A percentile compares a stretch with the other conserved stretches of the same genome.
Evolutionary conservation across 257 asterid genomes (phyloP).

Genomic region (Ehretia macrophylla): DNA sequence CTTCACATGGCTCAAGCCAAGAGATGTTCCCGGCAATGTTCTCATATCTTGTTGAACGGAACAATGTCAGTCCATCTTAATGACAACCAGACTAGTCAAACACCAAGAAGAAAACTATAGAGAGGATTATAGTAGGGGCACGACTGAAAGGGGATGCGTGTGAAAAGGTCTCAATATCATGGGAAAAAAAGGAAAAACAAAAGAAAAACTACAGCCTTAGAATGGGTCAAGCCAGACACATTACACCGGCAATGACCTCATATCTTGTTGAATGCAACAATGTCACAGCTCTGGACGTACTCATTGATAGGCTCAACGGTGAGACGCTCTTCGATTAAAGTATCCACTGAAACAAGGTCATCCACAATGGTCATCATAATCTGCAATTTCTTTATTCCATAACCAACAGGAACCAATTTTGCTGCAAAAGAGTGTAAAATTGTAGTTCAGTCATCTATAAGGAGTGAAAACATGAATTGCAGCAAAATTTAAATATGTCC

Average conservation of each 20-base stretch:
- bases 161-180: too few relatives aligned
- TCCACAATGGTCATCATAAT: constrained; percentile 80
- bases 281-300: constrained; percentile 48
- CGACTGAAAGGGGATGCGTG: too few relatives aligned
- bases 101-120: too few relatives aligned
- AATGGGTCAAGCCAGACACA: constrained; percentile 1
- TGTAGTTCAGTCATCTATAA: too few relatives aligned
- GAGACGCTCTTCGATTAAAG: constrained; percentile 39
- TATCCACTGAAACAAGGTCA: constrained; percentile 81
- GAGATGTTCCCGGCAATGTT: too few relatives aligned
- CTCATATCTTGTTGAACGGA: too few relatives aligned
- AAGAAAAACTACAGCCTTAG: constrained; percentile 25
- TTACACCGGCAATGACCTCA: constrained; percentile 12
- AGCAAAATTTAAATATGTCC: too few relatives aligned
- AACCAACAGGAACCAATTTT: constrained; percentile 78
- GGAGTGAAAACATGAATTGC: too few relatives aligned
- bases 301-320: constrained; percentile 44
- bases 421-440: constrained; percentile 33
- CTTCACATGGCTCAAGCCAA: too few relatives aligned
- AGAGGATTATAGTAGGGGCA: background rate
- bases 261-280: constrained; percentile 56
- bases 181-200: constrained; percentile 4
- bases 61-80: too few relatives aligned
- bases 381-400: constrained; percentile 86
- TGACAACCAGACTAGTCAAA: too few relatives aligned